Conservation (phyloP, 208 protist species). For the Crithidia sp. region DNA sequence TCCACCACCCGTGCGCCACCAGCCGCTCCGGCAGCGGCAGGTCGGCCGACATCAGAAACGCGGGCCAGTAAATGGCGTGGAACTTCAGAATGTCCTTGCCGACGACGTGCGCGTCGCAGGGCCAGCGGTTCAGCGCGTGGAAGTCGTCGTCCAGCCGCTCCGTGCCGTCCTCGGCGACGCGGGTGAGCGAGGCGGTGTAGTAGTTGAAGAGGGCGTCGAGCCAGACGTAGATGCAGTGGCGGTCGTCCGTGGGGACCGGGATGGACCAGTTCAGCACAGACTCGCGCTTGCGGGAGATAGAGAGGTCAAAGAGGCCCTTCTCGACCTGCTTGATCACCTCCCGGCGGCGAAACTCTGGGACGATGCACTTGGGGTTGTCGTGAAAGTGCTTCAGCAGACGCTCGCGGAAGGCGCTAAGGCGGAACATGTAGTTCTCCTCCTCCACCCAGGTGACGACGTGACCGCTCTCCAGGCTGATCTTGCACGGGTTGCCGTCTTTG, state of each 20-base stretch:
- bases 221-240: conserved; percentile 99
- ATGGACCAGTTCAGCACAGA: conserved; percentile 97
- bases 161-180: conserved; percentile 44
- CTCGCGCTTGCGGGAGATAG: conserved; percentile 93
- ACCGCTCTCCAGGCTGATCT: conserved; percentile 93
- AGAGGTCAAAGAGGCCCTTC: conserved; percentile 95
- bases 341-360: conserved; percentile 90
- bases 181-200: conserved; percentile 89
- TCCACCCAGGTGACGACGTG: conserved; percentile 94
- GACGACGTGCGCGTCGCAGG: conserved; percentile 92
- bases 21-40: conserved; percentile 93
- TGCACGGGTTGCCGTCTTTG: conserved; percentile 89
- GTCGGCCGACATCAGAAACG: conserved; percentile 96
- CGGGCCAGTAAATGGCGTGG: conserved; percentile 99
- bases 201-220: conserved; percentile 99
- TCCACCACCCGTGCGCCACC: conserved; percentile 96
- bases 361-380: conserved; percentile 89
- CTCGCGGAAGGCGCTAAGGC: conserved; percentile 91
- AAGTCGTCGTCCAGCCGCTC: conserved; percentile 54
- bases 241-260: conserved; percentile 94
- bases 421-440: conserved; percentile 99
- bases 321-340: conserved; percentile 92
- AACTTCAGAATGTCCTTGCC: conserved; percentile 99
- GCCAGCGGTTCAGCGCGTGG: conserved; percentile 64
- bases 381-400: conserved; percentile 87